Conservation (phyloP, 1,284 basidiomycete species). For the Anthracocystis panici-leucophaei region DNA sequence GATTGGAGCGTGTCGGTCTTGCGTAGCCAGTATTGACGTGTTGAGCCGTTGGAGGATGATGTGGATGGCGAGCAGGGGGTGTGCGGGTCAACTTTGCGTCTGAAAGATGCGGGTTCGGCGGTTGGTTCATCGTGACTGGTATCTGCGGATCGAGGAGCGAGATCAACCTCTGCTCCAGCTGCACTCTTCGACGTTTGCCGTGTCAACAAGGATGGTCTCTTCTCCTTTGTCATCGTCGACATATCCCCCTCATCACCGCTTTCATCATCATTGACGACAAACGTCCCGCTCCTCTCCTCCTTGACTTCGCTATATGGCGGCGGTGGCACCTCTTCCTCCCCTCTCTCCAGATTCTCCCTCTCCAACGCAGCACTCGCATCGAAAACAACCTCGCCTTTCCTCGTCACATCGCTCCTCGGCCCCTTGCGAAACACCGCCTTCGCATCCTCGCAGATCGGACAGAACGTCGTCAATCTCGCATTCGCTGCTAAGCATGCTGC, state of each 20-base stretch:
- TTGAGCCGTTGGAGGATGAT: slow-evolving; percentile 16
- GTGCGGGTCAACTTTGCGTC: slow-evolving; percentile 31
- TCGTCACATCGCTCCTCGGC: slow-evolving; percentile 44
- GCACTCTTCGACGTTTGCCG: slow-evolving; percentile 27
- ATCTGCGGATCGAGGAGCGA: slow-evolving; percentile 1
- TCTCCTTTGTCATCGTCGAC: neutral
- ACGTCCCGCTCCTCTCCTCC: slow-evolving; percentile 4
- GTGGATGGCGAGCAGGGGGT: neutral
- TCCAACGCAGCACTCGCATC: slow-evolving; percentile 21
- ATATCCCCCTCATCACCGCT: slow-evolving; percentile 2
- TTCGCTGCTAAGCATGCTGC: slow-evolving; percentile 23
- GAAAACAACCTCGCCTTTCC: slow-evolving; percentile 46
- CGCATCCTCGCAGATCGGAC: slow-evolving; percentile 54
- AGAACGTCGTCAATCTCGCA: slow-evolving; percentile 48
- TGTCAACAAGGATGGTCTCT: slow-evolving; percentile 7
- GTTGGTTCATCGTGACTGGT: neutral
- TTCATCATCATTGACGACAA: slow-evolving; percentile 28
- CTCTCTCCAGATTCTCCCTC: neutral
- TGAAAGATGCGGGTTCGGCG: neutral
- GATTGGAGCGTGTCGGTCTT: slow-evolving; percentile 46
- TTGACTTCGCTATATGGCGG: slow-evolving; percentile 30
- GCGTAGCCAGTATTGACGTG: slow-evolving; percentile 47
- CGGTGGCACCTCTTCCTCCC: slow-evolving; percentile 1
- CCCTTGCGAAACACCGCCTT: slow-evolving; percentile 47
- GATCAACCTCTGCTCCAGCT: slow-evolving; percentile 29